Percentiles rank a stretch among this genome's conserved stretches.
Evolutionary conservation across 345 rosid species (phyloP).

Genomic region (Geranium brycei): DNA sequence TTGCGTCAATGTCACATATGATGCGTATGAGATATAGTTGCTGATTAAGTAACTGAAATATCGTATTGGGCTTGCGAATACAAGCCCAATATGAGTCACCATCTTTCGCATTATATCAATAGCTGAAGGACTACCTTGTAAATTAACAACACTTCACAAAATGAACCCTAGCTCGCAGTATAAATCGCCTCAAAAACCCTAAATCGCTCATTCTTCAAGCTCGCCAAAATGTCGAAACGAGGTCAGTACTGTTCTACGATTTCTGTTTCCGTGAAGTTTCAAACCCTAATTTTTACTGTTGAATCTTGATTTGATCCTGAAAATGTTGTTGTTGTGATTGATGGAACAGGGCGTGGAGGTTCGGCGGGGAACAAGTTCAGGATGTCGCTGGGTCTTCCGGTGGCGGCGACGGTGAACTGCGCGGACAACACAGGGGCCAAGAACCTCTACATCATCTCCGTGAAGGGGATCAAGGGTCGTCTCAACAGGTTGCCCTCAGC

Average conservation of each 20-base stretch:
- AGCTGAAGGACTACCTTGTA: neutral
- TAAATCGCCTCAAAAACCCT: conserved; percentile 16
- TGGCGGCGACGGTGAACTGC: conserved; percentile 95
- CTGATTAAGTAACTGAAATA: too few species aligned
- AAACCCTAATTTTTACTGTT: neutral
- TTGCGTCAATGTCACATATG: too few species aligned
- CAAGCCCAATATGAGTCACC: too few species aligned
- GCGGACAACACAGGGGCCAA: conserved; percentile 96
- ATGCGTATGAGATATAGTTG: too few species aligned
- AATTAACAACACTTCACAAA: too few species aligned
- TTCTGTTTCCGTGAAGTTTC: neutral
- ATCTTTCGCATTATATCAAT: too few species aligned
- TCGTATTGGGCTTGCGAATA: too few species aligned
- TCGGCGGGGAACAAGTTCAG: conserved; percentile 88
- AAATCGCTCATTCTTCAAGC: conserved; percentile 5
- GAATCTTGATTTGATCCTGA: neutral
- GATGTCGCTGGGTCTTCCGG: conserved; percentile 97
- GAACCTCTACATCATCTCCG: conserved; percentile 89
- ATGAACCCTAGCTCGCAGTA: neutral
- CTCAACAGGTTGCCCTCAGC: conserved; percentile 84
- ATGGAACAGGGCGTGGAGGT: conserved; percentile 68
- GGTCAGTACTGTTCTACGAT: conserved; percentile 19
- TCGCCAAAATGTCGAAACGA: conserved; percentile 85
- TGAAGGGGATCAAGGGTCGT: conserved; percentile 87
- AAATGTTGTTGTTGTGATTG: neutral